Evolutionary conservation across 2,329 filamentous ascomycete genomes (phyloP).

Genomic region (Aureobasidium uvarum): DNA sequence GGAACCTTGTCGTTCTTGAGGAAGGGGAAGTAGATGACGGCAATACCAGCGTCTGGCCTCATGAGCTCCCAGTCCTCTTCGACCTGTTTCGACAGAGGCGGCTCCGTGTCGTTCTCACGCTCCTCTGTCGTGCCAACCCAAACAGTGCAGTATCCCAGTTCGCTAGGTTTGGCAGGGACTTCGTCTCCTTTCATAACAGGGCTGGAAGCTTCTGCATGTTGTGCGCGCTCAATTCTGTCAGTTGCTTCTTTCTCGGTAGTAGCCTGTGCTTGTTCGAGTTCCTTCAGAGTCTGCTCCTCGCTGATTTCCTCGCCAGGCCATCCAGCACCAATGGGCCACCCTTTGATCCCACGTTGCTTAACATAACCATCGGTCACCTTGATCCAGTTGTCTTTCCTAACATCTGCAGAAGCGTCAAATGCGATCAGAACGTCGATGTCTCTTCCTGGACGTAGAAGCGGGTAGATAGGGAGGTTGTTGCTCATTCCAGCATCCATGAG

Average conservation of each 20-base stretch:
- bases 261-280: conserved; percentile 68
- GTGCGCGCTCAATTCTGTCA: conserved; percentile 61
- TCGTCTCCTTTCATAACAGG: conserved; percentile 30
- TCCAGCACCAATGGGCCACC: conserved; percentile 92
- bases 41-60: conserved; percentile 76
- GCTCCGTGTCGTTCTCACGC: conserved; percentile 56
- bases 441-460: conserved; percentile 80
- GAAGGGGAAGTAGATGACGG: conserved; percentile 88
- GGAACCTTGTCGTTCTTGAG: conserved; percentile 76
- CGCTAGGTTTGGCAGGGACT: conserved; percentile 38
- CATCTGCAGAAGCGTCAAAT: conserved; percentile 92
- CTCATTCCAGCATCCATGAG: conserved; percentile 97
- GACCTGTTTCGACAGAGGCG: conserved; percentile 53
- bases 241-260: conserved; percentile 60
- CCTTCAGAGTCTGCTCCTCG: conserved; percentile 58
- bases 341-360: conserved; percentile 81
- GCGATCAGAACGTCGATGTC: conserved; percentile 87
- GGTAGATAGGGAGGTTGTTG: conserved; percentile 96
- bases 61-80: conserved; percentile 65
- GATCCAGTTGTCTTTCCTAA: conserved; percentile 94
- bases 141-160: conserved; percentile 86
- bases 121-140: conserved; percentile 89
- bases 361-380: conserved; percentile 92
- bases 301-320: conserved; percentile 71
- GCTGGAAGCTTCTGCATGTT: conserved; percentile 31